phyloP scores from a whole-genome alignment of 2,329 filamentous ascomycete species.

The Fusarium burgessii region DNA sequence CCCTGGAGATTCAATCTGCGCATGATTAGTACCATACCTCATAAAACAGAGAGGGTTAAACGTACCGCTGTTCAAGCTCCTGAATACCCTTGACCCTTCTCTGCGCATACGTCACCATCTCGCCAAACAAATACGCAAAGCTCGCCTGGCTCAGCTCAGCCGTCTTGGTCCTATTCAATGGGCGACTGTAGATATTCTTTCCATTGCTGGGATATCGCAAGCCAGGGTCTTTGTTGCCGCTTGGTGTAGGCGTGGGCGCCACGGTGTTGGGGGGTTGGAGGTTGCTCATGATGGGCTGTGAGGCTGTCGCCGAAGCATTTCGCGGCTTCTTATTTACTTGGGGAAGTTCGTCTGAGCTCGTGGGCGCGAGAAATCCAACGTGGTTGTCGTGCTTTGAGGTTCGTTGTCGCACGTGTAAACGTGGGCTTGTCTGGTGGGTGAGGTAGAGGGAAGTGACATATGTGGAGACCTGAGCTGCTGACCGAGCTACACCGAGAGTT shows the following conservation, averaged over 20 bases:
- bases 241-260: slow-evolving; percentile 52
- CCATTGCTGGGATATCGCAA: slow-evolving; percentile 91
- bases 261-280: slow-evolving; percentile 57
- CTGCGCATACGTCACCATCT: slow-evolving; percentile 97
- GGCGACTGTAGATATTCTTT: slow-evolving; percentile 98
- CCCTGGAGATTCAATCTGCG: slow-evolving; percentile 87
- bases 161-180: slow-evolving; percentile 89
- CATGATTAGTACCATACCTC: neutral
- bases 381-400: slow-evolving; percentile 4
- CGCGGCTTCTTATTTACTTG: neutral
- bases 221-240: slow-evolving; percentile 63
- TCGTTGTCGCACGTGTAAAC: slow-evolving; percentile 39
- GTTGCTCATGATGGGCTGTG: slow-evolving; percentile 60
- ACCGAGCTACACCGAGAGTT: slow-evolving; percentile 42
- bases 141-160: slow-evolving; percentile 91
- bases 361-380: neutral
- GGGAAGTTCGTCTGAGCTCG: neutral
- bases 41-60: neutral
- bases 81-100: slow-evolving; percentile 90
- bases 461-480: slow-evolving; percentile 43
- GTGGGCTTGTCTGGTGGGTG: slow-evolving; percentile 30
- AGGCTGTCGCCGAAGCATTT: slow-evolving; percentile 37
- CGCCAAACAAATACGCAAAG: slow-evolving; percentile 95
- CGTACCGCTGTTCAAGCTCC: slow-evolving; percentile 89
- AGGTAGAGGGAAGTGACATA: slow-evolving; percentile 16